Conservation (phyloP, 2,329 filamentous ascomycete species). For the Sporothrix brasiliensis region DNA sequence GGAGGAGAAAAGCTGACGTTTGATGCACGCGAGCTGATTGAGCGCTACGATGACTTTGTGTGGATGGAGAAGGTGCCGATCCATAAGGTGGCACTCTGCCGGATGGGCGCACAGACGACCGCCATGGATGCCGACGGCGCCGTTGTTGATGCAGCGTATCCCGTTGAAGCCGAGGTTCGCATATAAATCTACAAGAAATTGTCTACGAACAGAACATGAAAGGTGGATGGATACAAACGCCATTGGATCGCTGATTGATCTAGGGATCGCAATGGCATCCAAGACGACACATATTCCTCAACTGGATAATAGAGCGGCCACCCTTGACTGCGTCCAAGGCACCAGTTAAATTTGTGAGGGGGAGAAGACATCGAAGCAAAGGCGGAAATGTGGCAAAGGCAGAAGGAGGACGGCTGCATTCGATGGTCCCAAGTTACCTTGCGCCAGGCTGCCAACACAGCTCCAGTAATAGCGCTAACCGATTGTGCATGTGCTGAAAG, state of each 20-base stretch:
- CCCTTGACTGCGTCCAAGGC: neutral
- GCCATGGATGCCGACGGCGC: slow-evolving; percentile 55
- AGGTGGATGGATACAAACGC: neutral
- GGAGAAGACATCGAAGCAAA: neutral
- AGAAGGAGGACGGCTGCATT: neutral
- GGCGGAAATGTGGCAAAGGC: neutral
- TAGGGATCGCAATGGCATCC: neutral
- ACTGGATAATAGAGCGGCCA: neutral
- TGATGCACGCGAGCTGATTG: slow-evolving; percentile 60
- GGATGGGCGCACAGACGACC: slow-evolving; percentile 74
- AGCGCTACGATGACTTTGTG: slow-evolving; percentile 63
- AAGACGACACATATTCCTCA: neutral
- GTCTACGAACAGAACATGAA: neutral
- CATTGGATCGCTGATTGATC: too few relatives aligned
- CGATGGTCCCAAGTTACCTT: slow-evolving; percentile 8
- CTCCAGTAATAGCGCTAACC: neutral
- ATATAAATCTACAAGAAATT: slow-evolving; percentile 40
- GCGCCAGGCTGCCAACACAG: slow-evolving; percentile 7
- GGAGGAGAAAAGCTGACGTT: slow-evolving; percentile 47
- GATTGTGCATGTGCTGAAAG: neutral
- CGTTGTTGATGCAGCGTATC: slow-evolving; percentile 58
- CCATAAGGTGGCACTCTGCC: slow-evolving; percentile 76
- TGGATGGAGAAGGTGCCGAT: slow-evolving; percentile 72
- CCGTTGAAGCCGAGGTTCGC: slow-evolving; percentile 55
- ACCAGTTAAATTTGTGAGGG: neutral